Percentiles rank a stretch among this genome's conserved stretches.
These are phyloP conservation scores for Pestalotiopsis sp. DNA, from an alignment of 2,329 filamentous ascomycete genomes.

Conservation along the genomic window DNA sequence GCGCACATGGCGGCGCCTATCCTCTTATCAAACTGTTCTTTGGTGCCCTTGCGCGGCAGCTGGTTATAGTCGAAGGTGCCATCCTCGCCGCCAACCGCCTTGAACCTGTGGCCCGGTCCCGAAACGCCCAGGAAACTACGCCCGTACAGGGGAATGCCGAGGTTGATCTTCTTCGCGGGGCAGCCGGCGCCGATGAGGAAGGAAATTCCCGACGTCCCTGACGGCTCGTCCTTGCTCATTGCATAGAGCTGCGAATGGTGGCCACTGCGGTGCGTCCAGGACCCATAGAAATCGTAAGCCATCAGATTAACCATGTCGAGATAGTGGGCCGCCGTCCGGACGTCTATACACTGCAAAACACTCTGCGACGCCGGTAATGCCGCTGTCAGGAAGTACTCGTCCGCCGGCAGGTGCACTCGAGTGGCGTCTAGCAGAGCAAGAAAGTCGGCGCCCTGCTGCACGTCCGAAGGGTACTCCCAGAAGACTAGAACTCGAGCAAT, in stretches of 20 bases:
- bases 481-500: slow-evolving; percentile 60
- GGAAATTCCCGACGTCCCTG: slow-evolving; percentile 67
- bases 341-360: slow-evolving; percentile 70
- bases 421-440: slow-evolving; percentile 68
- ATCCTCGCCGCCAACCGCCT: slow-evolving; percentile 60
- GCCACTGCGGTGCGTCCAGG: slow-evolving; percentile 69
- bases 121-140: slow-evolving; percentile 71
- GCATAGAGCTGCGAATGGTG: slow-evolving; percentile 78
- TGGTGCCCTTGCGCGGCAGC: slow-evolving; percentile 63
- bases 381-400: slow-evolving; percentile 71
- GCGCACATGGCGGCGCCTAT: slow-evolving; percentile 72
- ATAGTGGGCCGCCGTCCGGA: slow-evolving; percentile 63
- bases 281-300: slow-evolving; percentile 78
- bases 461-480: slow-evolving; percentile 76
- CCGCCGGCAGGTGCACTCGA: slow-evolving; percentile 68
- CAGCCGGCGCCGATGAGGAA: slow-evolving; percentile 70
- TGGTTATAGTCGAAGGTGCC: slow-evolving; percentile 76
- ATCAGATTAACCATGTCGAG: slow-evolving; percentile 79
- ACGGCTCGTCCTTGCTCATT: slow-evolving; percentile 62
- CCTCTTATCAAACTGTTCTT: slow-evolving; percentile 70
- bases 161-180: slow-evolving; percentile 69
- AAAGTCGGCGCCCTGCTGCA: slow-evolving; percentile 71
- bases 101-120: slow-evolving; percentile 66
- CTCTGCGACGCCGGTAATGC: slow-evolving; percentile 71
- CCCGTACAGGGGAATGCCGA: slow-evolving; percentile 78